A percentile compares a stretch with the other conserved stretches of the same genome.
phyloP scores from a whole-genome alignment of 2,329 filamentous ascomycete species.

The Fusarium foetens region DNA sequence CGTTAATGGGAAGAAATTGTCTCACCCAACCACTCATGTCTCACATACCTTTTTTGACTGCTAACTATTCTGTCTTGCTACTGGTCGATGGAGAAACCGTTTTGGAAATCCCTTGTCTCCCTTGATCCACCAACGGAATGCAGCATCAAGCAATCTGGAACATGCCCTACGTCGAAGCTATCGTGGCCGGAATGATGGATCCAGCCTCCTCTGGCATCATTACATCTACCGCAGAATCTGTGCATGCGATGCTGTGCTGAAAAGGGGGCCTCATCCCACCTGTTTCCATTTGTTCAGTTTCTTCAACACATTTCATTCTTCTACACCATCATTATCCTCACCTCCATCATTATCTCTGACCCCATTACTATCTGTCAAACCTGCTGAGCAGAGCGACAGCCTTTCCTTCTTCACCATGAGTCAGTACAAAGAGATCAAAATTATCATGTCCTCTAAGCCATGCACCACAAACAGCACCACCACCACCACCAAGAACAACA shows the following conservation, averaged over 20 bases:
- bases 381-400: slow-evolving; percentile 15
- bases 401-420: slow-evolving; percentile 14
- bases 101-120: slow-evolving; percentile 1
- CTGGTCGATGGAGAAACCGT: background rate
- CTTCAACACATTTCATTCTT: background rate
- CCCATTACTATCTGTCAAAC: background rate
- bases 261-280: slow-evolving; percentile 23
- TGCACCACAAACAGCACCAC: background rate
- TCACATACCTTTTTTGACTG: background rate
- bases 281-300: too few relatives aligned
- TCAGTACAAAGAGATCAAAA: slow-evolving; percentile 27
- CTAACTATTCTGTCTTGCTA: background rate
- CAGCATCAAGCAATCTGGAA: slow-evolving; percentile 17
- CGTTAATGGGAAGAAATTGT: slow-evolving; percentile 3
- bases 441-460: slow-evolving; percentile 23
- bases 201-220: slow-evolving; percentile 19
- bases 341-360: background rate
- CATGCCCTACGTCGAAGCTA: slow-evolving; percentile 1
- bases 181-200: slow-evolving; percentile 30
- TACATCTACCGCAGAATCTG: background rate
- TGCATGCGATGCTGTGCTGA: background rate
- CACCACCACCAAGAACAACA: background rate
- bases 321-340: background rate
- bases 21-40: slow-evolving; percentile 4
- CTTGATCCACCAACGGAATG: slow-evolving; percentile 37